phyloP scores from a whole-genome alignment of 345 rosid species.

The Salix dunnii region DNA sequence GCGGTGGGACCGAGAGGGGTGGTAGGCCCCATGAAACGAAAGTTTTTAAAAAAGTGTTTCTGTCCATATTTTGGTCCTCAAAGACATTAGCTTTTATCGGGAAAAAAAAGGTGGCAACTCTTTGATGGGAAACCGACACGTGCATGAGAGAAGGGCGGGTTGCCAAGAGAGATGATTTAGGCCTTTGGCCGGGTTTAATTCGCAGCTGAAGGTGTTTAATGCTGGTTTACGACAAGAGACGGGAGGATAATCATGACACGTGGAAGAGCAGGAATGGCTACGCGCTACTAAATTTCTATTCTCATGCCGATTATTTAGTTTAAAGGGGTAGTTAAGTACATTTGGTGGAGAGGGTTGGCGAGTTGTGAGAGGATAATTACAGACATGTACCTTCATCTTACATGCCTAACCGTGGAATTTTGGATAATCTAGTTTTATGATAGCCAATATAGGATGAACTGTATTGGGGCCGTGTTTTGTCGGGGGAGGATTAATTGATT shows the following conservation, averaged over 20 bases:
- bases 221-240: no score
- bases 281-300: not conserved
- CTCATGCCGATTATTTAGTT: conserved; percentile 11
- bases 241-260: conserved; percentile 4
- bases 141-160: conserved; percentile 3
- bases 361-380: not conserved
- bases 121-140: conserved; percentile 11
- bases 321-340: conserved; percentile 3
- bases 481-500: no score
- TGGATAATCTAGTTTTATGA: not conserved
- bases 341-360: not conserved
- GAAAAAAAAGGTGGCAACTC: not conserved
- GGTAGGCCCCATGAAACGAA: conserved; percentile 19
- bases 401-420: not conserved
- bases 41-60: not conserved
- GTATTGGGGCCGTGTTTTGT: no score
- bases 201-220: not conserved
- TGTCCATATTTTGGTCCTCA: not conserved
- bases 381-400: not conserved
- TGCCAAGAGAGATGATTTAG: not conserved
- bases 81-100: not conserved
- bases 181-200: not conserved
- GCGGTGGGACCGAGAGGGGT: conserved; percentile 13
- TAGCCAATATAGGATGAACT: no score
- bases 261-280: not conserved